Evolutionary conservation across 2,329 filamentous ascomycete species (phyloP).

Genomic region (Fusarium sp.): DNA sequence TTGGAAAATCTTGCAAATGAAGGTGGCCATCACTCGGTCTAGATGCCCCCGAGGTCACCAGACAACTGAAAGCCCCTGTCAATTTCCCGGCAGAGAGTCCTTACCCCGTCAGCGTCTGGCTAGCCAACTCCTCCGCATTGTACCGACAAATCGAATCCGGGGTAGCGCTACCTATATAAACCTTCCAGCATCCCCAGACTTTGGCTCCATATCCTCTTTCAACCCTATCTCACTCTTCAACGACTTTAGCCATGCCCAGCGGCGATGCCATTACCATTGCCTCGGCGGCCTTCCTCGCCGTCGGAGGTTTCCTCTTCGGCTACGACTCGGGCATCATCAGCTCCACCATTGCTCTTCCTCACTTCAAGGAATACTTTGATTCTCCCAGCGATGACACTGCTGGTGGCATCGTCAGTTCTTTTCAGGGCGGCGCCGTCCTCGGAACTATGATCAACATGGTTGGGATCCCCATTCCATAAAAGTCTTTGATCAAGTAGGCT

Average conservation of each 20-base stretch:
- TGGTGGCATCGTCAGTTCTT: constrained; percentile 44
- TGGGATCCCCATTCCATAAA: background rate
- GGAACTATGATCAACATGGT: constrained; percentile 46
- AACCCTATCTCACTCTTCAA: background rate
- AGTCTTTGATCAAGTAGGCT: too few species aligned
- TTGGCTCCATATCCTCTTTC: background rate
- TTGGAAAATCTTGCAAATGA: background rate
- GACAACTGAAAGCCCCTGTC: background rate
- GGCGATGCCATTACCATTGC: constrained; percentile 28
- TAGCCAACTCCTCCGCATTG: background rate
- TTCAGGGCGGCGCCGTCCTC: constrained; percentile 44
- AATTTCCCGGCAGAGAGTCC: background rate
- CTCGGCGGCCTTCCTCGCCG: constrained; percentile 43
- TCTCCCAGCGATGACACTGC: constrained; percentile 47
- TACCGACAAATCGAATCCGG: background rate
- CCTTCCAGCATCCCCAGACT: background rate
- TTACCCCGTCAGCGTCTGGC: background rate
- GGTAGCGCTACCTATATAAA: constrained; percentile 6
- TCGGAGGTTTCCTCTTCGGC: constrained; percentile 52
- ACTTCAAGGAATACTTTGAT: constrained; percentile 56
- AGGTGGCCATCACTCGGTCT: constrained; percentile 6
- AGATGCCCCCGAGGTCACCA: constrained; percentile 7
- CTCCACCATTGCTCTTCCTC: constrained; percentile 42
- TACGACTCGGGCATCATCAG: constrained; percentile 63
- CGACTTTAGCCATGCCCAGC: constrained; percentile 13